Base-by-base conservation (phyloP, 768 basidiomycete genomes). In the Phlegmacium glaucopus region DNA sequence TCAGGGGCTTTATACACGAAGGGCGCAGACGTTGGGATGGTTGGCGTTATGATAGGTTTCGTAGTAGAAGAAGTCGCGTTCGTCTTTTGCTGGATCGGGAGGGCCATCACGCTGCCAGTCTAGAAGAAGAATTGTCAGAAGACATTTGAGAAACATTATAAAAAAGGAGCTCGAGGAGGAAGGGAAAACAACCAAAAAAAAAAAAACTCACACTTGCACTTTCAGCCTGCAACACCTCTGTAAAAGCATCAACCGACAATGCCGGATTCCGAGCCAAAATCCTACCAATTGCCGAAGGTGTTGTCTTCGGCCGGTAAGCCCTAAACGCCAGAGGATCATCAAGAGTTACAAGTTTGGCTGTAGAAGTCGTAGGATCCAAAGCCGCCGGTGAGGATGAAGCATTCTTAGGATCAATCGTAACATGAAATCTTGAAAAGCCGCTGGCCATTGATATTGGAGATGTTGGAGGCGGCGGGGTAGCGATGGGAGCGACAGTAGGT, bases 1-100 rank as follows among this genome's bases (percentile, higher is more conserved):
- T 28, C 26, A 11, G 53, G 53, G 4, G 55, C 49, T 16, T 61
- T 44, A 37, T 56, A 56, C 10, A 56, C 51, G 26, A 54, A 58
- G 4, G 57, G 51, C 5, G 51, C 32, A 2, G 55, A 49, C 8
- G 26, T 48, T 22, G 60, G 53, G 6, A 52, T 39, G 4, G 53
- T 49, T 9, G 57, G 47, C 4, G 42, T 49, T 12, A 40, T 40
- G 25, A 49, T 28, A 9, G 46, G 27, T 4, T 34, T 44, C 6
- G 32, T 25, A 18, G 26, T 18, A 9, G 38, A 26, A 9, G 38
- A 26, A 13, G 42, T 39, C 32, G 13, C 3, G 22, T 22, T 22
- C 22, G 22, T 5, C 22, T 22, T 2, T 22, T 22, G 2, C 5
- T 22, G 22, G 5, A 22, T 2, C 22, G 22, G 22, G 22, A 22